These are phyloP conservation scores for Pythium rhizo-oryzae DNA, from an alignment of 352 stramenopile species.

Conservation along the genomic window DNA sequence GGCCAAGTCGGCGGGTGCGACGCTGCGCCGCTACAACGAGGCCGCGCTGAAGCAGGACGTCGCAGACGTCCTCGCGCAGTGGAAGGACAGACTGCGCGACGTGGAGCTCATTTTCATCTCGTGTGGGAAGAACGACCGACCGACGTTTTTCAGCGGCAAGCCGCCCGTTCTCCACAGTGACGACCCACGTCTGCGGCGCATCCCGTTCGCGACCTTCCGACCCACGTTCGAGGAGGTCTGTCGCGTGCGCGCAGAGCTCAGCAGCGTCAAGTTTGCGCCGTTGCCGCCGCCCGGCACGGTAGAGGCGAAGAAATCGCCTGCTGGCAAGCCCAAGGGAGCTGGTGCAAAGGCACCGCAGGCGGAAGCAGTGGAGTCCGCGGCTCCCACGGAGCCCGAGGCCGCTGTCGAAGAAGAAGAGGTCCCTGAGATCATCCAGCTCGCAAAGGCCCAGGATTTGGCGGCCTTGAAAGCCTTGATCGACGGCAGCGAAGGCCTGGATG, in stretches of 20 bases:
- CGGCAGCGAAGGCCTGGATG: constrained; percentile 20
- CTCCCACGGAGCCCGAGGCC: constrained; percentile 12
- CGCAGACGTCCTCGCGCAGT: constrained; percentile 71
- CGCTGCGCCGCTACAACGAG: constrained; percentile 93
- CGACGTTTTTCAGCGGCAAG: constrained; percentile 83
- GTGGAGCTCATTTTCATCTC: constrained; percentile 77
- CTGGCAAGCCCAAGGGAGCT: constrained; percentile 37
- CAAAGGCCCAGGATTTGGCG: constrained; percentile 19
- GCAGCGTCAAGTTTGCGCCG: constrained; percentile 64
- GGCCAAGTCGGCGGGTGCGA: constrained; percentile 92
- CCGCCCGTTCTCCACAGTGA: constrained; percentile 55
- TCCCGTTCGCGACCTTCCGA: constrained; percentile 84
- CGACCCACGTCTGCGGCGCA: constrained; percentile 68
- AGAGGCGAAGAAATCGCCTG: constrained; percentile 22
- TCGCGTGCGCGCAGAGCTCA: constrained; percentile 69
- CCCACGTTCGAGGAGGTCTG: constrained; percentile 90
- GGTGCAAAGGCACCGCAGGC: constrained; percentile 11
- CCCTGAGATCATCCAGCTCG: constrained; percentile 49
- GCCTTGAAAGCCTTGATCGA: constrained; percentile 18
- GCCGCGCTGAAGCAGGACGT: constrained; percentile 91
- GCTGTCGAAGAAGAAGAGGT: constrained; percentile 28
- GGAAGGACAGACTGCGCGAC: constrained; percentile 61
- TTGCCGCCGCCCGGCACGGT: constrained; percentile 33
- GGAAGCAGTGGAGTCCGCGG: background rate
- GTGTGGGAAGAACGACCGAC: constrained; percentile 67